These are phyloP conservation scores for Tricholoma flavovirens DNA, from an alignment of 768 basidiomycete genomes.

Conservation along the genomic window DNA sequence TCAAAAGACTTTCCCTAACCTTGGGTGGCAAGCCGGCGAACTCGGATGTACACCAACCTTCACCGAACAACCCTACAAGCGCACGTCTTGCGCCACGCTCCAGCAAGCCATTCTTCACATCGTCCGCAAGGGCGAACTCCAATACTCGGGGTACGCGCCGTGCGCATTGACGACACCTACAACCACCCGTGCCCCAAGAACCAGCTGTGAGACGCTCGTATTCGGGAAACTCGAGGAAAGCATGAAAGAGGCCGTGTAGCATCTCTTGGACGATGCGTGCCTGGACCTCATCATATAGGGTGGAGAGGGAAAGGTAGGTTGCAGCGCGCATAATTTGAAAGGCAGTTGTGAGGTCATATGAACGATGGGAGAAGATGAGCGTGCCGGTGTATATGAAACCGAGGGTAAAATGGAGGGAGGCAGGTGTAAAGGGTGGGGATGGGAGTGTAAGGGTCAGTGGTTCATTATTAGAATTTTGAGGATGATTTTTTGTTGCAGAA, in stretches of 20 bases:
- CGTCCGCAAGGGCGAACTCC: constrained; percentile 71
- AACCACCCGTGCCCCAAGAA: constrained; percentile 80
- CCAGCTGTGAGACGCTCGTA: constrained; percentile 71
- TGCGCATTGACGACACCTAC: constrained; percentile 79
- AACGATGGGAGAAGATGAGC: constrained; percentile 85
- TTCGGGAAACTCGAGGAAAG: constrained; percentile 71
- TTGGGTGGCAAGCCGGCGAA: constrained; percentile 67
- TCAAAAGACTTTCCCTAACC: constrained; percentile 62
- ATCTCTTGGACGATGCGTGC: constrained; percentile 83
- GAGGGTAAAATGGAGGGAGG: constrained; percentile 89
- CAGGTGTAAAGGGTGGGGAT: constrained; percentile 91
- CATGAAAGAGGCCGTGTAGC: constrained; percentile 85
- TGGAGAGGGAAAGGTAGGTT: constrained; percentile 67
- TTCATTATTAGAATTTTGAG: constrained; percentile 27
- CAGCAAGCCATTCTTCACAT: constrained; percentile 69
- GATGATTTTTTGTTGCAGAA: constrained; percentile 13
- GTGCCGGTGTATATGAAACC: constrained; percentile 96
- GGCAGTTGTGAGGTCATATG: constrained; percentile 88
- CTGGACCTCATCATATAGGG: constrained; percentile 75
- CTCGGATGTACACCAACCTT: constrained; percentile 82
- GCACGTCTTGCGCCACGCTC: constrained; percentile 69
- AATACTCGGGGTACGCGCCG: constrained; percentile 77
- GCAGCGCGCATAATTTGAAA: constrained; percentile 86
- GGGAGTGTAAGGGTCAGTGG: constrained; percentile 66
- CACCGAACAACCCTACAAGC: constrained; percentile 79